Conservation (phyloP, 2,329 filamentous ascomycete species). For the Cladophialophora carrionii region DNA sequence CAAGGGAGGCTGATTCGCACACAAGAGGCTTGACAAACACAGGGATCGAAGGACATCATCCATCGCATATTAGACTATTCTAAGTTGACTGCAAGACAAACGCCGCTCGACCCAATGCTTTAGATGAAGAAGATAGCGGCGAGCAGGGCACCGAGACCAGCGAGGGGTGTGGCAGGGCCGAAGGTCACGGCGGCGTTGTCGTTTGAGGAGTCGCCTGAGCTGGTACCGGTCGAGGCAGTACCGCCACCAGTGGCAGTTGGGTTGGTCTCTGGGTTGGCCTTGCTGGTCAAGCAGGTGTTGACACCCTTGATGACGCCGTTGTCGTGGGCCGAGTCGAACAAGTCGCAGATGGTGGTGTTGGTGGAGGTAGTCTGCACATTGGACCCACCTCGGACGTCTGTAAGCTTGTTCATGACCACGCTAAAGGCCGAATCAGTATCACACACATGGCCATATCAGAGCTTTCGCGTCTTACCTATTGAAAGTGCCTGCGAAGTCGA, state of each 20-base stretch:
- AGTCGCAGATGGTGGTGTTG: constrained; percentile 62
- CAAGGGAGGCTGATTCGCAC: constrained; percentile 20
- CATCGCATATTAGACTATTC: constrained; percentile 37
- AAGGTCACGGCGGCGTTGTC: constrained; percentile 24
- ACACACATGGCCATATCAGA: constrained; percentile 36
- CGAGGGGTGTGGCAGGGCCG: constrained; percentile 30
- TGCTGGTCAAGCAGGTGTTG: constrained; percentile 50
- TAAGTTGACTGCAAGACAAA: constrained; percentile 31
- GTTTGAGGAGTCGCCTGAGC: constrained; percentile 25
- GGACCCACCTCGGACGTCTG: constrained; percentile 72
- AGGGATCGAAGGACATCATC: constrained; percentile 28
- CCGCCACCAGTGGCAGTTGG: constrained; percentile 26
- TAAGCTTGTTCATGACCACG: constrained; percentile 68
- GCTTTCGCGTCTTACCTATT: constrained; percentile 22
- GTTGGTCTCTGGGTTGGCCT: constrained; percentile 42
- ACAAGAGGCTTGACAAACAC: constrained; percentile 25
- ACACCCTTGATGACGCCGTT: constrained; percentile 53
- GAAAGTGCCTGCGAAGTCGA: constrained; percentile 85
- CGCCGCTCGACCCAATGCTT: constrained; percentile 29
- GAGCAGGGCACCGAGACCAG: constrained; percentile 34
- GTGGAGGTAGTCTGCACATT: constrained; percentile 64
- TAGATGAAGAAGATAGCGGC: constrained; percentile 38
- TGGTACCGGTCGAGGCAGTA: constrained; percentile 26
- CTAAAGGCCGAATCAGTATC: constrained; percentile 50
- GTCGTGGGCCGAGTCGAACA: constrained; percentile 54